phyloP scores from a whole-genome alignment of 169 alveolate genomes.

The Cytauxzoon felis region DNA sequence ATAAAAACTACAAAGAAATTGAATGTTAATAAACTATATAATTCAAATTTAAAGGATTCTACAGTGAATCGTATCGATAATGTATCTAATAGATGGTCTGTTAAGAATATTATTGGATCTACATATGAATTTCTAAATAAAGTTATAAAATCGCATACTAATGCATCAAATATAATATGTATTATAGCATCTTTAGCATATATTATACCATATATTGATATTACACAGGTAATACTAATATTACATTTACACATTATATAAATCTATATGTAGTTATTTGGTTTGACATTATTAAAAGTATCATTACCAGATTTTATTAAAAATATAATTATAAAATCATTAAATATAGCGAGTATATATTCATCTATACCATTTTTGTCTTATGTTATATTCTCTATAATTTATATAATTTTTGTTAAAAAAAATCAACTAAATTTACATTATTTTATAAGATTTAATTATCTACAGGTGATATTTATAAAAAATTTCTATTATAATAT shows the following conservation, averaged over 20 bases:
- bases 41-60: too few species aligned
- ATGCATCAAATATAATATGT: slow-evolving; percentile 41
- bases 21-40: too few species aligned
- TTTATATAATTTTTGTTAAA: slow-evolving; percentile 41
- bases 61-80: too few species aligned
- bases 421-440: slow-evolving; percentile 18
- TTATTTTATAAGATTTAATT: slow-evolving; percentile 31
- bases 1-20: too few species aligned
- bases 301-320: slow-evolving; percentile 31
- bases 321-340: background rate
- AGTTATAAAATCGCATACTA: background rate
- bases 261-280: slow-evolving; percentile 21
- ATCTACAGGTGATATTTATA: slow-evolving; percentile 31
- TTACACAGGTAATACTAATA: slow-evolving; percentile 39
- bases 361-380: slow-evolving; percentile 45
- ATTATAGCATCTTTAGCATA: slow-evolving; percentile 46
- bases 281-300: slow-evolving; percentile 3
- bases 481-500: background rate
- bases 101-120: too few species aligned
- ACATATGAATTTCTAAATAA: too few species aligned
- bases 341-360: slow-evolving; percentile 13
- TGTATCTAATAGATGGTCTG: too few species aligned
- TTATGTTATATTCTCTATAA: slow-evolving; percentile 25
- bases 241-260: background rate
- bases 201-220: slow-evolving; percentile 43